Conservation (phyloP, 306 rosid species). For the Vigna nakashimae region DNA sequence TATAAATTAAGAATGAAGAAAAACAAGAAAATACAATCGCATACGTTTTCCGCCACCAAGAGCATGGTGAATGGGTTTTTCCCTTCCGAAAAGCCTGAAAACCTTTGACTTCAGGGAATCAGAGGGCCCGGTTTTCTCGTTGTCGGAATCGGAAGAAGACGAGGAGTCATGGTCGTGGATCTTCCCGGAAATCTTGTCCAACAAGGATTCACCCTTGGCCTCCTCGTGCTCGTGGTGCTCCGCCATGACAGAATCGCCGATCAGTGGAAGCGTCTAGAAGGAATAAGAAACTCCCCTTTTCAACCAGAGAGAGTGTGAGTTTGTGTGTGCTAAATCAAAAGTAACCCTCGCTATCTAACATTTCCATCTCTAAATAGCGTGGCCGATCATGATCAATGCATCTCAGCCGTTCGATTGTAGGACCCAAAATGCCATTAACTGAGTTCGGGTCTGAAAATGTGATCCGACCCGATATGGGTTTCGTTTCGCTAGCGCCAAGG, state of each 20-base stretch:
- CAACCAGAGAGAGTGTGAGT: background rate
- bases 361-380: constrained; percentile 47
- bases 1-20: background rate
- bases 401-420: constrained; percentile 43
- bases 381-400: constrained; percentile 26
- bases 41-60: constrained; percentile 96
- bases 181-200: constrained; percentile 79
- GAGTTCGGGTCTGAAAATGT: background rate
- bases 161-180: constrained; percentile 72
- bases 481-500: constrained; percentile 36
- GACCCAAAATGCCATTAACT: background rate
- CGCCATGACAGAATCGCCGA: constrained; percentile 43
- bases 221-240: constrained; percentile 65
- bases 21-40: constrained; percentile 9
- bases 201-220: constrained; percentile 58
- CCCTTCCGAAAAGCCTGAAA: constrained; percentile 89
- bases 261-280: constrained; percentile 48
- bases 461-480: background rate
- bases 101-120: constrained; percentile 61
- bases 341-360: background rate
- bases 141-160: constrained; percentile 71
- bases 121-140: constrained; percentile 51
- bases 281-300: constrained; percentile 38
- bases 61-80: constrained; percentile 77
- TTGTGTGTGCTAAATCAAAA: background rate